phyloP scores from a whole-genome alignment of 1,139 yeast species.

The Taphrina flavorubra region DNA sequence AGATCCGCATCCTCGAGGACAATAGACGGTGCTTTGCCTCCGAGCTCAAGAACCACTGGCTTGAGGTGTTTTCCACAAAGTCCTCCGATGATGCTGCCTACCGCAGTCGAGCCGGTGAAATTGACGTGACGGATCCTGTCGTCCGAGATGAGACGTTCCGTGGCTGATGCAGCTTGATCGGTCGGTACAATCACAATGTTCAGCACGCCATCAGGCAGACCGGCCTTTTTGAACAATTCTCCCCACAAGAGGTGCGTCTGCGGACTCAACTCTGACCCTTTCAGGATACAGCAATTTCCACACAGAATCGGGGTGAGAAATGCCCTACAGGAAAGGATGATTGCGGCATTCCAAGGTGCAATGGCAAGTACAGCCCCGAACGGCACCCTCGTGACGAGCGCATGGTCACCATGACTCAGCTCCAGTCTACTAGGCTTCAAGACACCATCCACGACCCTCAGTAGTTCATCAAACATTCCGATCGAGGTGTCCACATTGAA shows the following conservation, averaged over 20 bases:
- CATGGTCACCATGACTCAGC: constrained; percentile 23
- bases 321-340: constrained; percentile 51
- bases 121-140: constrained; percentile 67
- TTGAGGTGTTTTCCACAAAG: constrained; percentile 66
- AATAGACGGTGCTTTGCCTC: constrained; percentile 84
- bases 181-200: constrained; percentile 67
- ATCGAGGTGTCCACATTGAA: constrained; percentile 54
- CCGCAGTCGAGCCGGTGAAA: constrained; percentile 65
- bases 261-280: constrained; percentile 72
- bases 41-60: constrained; percentile 84
- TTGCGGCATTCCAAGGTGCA: constrained; percentile 62
- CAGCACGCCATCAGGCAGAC: constrained; percentile 74
- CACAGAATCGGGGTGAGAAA: constrained; percentile 60
- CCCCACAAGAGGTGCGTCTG: constrained; percentile 64
- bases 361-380: constrained; percentile 59
- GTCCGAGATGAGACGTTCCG: constrained; percentile 62
- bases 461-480: constrained; percentile 45
- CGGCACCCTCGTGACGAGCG: constrained; percentile 54
- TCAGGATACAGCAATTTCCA: constrained; percentile 68
- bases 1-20: constrained; percentile 78
- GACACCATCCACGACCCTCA: constrained; percentile 44
- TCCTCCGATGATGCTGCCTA: constrained; percentile 67
- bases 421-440: constrained; percentile 31
- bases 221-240: constrained; percentile 63
- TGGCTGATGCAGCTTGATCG: constrained; percentile 57